Percentiles rank a stretch among this genome's conserved stretches.
phyloP scores from a whole-genome alignment of 1,284 basidiomycete species.

The Fistulinella cinereoalba region DNA sequence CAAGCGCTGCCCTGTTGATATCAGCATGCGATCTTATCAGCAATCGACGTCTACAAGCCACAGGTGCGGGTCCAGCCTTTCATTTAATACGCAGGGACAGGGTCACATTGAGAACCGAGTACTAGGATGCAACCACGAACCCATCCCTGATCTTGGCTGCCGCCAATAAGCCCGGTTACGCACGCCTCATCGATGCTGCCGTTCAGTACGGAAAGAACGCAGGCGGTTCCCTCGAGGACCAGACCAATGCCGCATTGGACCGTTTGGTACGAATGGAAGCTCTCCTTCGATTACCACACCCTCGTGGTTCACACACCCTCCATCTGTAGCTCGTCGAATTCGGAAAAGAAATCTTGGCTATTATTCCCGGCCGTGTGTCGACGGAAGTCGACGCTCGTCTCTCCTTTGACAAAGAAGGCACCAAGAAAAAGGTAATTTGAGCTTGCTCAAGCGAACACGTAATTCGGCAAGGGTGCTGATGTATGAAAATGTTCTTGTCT shows the following conservation, averaged over 20 bases:
- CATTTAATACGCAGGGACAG: conserved; percentile 8
- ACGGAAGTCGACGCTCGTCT: conserved; percentile 97
- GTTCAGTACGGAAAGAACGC: conserved; percentile 81
- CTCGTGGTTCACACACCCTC: conserved; percentile 9
- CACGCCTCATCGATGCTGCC: conserved; percentile 79
- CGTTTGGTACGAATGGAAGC: conserved; percentile 59
- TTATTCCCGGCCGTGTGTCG: conserved; percentile 97
- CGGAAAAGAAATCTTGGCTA: conserved; percentile 89
- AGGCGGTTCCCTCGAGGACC: conserved; percentile 66
- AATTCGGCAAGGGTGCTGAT: conserved; percentile 53
- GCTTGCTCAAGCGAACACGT: conserved; percentile 62
- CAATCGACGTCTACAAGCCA: conserved; percentile 89
- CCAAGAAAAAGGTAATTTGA: conserved; percentile 77
- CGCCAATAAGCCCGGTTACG: conserved; percentile 84
- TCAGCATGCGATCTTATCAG: conserved; percentile 40
- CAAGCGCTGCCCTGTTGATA: conserved; percentile 68
- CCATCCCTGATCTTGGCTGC: conserved; percentile 90
- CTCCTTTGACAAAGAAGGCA: conserved; percentile 90
- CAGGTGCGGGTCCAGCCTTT: conserved; percentile 51
- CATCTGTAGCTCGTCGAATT: conserved; percentile 82
- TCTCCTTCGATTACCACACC: conserved; percentile 5
- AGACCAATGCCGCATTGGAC: conserved; percentile 80
- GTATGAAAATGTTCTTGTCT: conserved; percentile 46
- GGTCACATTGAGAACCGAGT: background rate
- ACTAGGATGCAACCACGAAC: conserved; percentile 88